Base-by-base conservation (phyloP, 768 basidiomycete genomes). In the Leccinum imitatum region DNA sequence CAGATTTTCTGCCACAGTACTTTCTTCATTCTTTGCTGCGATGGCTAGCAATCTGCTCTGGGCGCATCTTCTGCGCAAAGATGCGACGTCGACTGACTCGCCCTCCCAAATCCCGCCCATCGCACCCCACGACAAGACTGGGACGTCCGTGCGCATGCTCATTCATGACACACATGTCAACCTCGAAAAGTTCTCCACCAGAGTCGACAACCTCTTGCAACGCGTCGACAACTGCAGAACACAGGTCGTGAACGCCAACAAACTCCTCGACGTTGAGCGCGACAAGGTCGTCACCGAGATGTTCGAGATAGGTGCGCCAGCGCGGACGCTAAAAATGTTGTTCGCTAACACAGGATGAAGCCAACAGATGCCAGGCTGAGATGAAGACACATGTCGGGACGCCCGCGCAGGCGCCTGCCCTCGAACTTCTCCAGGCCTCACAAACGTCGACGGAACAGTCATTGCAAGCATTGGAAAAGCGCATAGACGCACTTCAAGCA, bases 141-240 rank as follows among this genome's bases (percentile, higher is more conserved):
- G 81, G 13, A 87, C 88, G 3, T 87, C 89, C 6, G 86, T 86
- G 75, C 83, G 89, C 44, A 80, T 90, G 64, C 79, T 91, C 13
- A 74, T 91, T 21, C 84, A 90, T 63, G 90, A 91, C 68, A 90
- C 87, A 1, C 87, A 90, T 58, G 82, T 81, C 21, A 83, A 86
- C 61, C 78, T 91, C 37, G 87, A 91, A 71, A 82, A 77, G 64
- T 90, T 91, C 60, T 82, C 86, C 0, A 74, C 75, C 7, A 79
- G 80, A 31, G 81, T 86, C 14, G 84, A 82, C 47, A 72, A 73
- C n/a, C 76, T 90, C 23, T 71, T 83, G 2, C 70, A 71, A 11
- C 78, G 75, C 33, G 77, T 88, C 13, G 82, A 84, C 14, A 77
- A 82, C 33, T 77, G 84, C 25, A 80, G 79, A 62, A 70, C 74